Evolutionary conservation across 176 grass and related monocot species (phyloP), one percentile per base, ranked within the genome.

Genomic region (Ampelocalamus luodianensis): DNA sequence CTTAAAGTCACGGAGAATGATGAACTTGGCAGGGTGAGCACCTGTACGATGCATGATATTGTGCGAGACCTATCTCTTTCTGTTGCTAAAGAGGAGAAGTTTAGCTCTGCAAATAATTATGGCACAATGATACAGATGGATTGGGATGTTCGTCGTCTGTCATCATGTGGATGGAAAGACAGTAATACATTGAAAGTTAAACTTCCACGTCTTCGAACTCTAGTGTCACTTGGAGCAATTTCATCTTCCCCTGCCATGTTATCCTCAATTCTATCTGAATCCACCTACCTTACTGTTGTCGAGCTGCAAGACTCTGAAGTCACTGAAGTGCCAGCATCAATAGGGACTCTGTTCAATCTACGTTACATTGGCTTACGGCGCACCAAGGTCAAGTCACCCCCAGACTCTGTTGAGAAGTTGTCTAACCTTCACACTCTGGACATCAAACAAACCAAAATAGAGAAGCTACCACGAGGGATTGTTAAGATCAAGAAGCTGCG

Each of bases 21-120:
- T 74, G 87, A 85, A 15, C 60, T 80, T 0, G 82, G 69, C 5
- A 89, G 76, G 26, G 82, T 85, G 0, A 61, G 0, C 32, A 85
- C 87, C 4, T 89, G 76, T 67, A 61, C 3, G 39, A 89, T 89
- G 87, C 87, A 89, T 89, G 87, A 80, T 17, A 89, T 89, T 32
- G n/a, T 89, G 49, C 58, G 87, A 3, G 87, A 75, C 3, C 29
- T 89, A 17, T 82, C 82, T 29, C 23, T 85, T n/a, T 59, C 15
- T 34, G 12, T 85, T 85, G 82, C 87, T 14, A 68, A 89, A 40
- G 82, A 80, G 13, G 82, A 80, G 40, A 85, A 17, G 9, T 89
- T 80, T 65, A 82, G 39, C 3, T 34, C 60, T 13, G 76, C 87
- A 6, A 59, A 56, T 8, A 49, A 89, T 5, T 60, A 50, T n/a